phyloP scores from a whole-genome alignment of 257 asterid species.

The Voacanga thouarsii region DNA sequence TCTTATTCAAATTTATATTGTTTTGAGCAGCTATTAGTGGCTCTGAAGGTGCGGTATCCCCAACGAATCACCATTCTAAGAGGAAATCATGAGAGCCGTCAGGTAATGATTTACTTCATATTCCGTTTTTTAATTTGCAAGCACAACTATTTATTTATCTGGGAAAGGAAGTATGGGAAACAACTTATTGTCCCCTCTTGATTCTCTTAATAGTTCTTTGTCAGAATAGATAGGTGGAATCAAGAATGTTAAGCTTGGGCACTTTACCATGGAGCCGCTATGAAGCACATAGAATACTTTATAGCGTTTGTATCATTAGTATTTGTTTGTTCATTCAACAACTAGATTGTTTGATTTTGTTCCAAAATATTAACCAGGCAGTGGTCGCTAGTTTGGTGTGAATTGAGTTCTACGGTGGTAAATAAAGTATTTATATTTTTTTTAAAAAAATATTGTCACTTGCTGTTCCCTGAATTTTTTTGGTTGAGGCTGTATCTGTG shows the following conservation, averaged over 20 bases:
- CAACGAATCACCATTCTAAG: conserved; percentile 78
- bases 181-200: background rate
- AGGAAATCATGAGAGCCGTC: conserved; percentile 85
- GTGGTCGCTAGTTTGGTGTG: background rate
- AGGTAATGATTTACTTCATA: conserved; percentile 33
- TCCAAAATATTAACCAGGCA: background rate
- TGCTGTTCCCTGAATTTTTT: background rate
- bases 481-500: background rate
- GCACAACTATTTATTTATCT: background rate
- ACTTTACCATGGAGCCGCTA: background rate
- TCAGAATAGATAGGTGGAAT: background rate
- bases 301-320: background rate
- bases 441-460: too few relatives aligned
- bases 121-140: background rate
- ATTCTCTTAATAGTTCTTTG: background rate
- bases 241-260: background rate
- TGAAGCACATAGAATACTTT: background rate
- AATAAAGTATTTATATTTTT: too few relatives aligned
- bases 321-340: too few relatives aligned
- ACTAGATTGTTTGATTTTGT: background rate
- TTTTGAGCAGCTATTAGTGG: conserved; percentile 71
- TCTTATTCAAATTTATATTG: background rate
- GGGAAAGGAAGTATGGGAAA: background rate
- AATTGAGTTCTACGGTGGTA: background rate
- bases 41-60: conserved; percentile 72